Base-by-base conservation (phyloP, 129 eudicot genomes). In the Escallonia herrerae region DNA sequence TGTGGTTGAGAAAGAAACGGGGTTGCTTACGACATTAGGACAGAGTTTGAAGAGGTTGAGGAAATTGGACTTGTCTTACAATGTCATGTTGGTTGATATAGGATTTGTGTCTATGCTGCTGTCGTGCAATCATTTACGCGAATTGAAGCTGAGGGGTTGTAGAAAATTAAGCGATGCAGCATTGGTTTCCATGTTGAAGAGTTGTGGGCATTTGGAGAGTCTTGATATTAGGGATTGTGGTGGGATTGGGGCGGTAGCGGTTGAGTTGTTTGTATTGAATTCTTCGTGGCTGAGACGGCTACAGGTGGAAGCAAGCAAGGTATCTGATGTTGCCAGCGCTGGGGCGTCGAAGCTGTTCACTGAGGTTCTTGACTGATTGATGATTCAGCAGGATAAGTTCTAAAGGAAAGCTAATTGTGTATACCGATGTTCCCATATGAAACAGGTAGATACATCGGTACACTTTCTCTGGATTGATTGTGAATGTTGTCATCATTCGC, bases 91-190 rank as follows among this genome's bases (percentile, higher is more conserved):
- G 71, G 40, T 68, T 14, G 97, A 86, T 71, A 86, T 79, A 44
- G 95, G 83, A 72, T 65, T 90, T 43, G 70, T 45, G 0, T 79
- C 83, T 4, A 83, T 90, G 91, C 83, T 90, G 59, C 77, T 68
- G 59, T 90, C 95, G 2, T 86, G 76, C 56, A 22, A 43, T 43
- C 14, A 58, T 60, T 52, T 90, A 69, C 40, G 55, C 10, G 85
- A 68, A 61, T 37, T 90, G 78, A 90, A 71, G 58, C 53, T 86
- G 60, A 77, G 87, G 68, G 89, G 97, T n/a, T 86, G 97, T 60
- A 59, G 62, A 42, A 41, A 74, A 57, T 65, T 87, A 75, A 87
- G 74, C 0, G 57, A 68, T 51, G 70, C 74, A 33, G 67, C 84
- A 3, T 39, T 71, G 58, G 47, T 65, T 43, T 77, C 87, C 1